Evolutionary conservation across 78 protist species (phyloP).

Genomic region (Blattamonas nauphoetae): DNA sequence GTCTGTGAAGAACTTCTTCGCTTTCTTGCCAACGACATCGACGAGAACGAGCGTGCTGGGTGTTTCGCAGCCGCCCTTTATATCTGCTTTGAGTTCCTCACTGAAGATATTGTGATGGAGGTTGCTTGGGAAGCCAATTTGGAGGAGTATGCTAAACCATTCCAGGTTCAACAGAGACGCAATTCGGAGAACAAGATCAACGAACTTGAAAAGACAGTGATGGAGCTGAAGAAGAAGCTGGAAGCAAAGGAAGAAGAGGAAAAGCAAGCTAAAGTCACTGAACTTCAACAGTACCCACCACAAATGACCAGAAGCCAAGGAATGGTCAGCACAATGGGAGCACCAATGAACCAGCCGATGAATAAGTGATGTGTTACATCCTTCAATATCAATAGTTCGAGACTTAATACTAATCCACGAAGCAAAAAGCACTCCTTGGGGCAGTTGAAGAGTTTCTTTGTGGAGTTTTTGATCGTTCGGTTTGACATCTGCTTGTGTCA

Average conservation of each 20-base stretch:
- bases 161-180: conserved; percentile 67
- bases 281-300: no score
- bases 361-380: no score
- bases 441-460: no score
- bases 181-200: conserved; percentile 33
- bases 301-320: no score
- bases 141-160: conserved; percentile 95
- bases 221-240: conserved; percentile 10
- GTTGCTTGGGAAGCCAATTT: conserved; percentile 89
- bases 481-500: no score
- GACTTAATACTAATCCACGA: no score
- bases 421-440: no score
- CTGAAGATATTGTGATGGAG: conserved; percentile 91
- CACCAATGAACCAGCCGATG: no score
- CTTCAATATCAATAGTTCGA: no score
- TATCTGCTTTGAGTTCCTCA: conserved; percentile 85
- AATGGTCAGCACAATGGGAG: no score
- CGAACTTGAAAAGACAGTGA: not conserved
- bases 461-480: no score
- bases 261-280: not conserved
- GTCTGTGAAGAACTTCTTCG: conserved; percentile 75
- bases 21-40: conserved; percentile 70
- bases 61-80: conserved; percentile 89
- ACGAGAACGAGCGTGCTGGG: conserved; percentile 20
- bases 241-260: not conserved